A percentile compares a stretch with the other conserved stretches of the same genome.
These are phyloP conservation scores for Corynascus novoguineensis DNA, from an alignment of 495 filamentous ascomycete species.

Conservation along the genomic window DNA sequence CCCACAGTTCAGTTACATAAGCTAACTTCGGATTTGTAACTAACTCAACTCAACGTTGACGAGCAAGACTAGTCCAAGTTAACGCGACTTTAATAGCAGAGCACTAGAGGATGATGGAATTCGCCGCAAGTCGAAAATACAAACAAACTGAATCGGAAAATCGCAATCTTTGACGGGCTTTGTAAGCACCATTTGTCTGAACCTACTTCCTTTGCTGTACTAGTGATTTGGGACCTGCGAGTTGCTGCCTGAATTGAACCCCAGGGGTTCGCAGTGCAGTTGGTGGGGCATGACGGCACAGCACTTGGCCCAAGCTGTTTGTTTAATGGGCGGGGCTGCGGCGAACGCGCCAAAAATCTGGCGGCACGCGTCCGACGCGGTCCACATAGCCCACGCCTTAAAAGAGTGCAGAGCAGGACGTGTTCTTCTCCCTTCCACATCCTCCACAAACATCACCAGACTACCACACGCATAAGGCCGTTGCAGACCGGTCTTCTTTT, in stretches of 20 bases:
- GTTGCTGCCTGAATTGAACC: slow-evolving; percentile 5
- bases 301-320: slow-evolving; percentile 11
- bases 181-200: too few species aligned
- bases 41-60: too few species aligned
- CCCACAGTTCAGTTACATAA: background rate
- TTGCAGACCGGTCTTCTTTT: background rate
- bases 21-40: background rate
- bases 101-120: too few species aligned
- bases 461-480: background rate
- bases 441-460: slow-evolving; percentile 11
- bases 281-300: slow-evolving; percentile 3
- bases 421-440: slow-evolving; percentile 17
- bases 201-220: too few species aligned
- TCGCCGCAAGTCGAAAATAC: too few species aligned
- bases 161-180: too few species aligned
- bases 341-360: slow-evolving; percentile 19
- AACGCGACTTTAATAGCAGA: too few species aligned
- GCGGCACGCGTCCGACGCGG: slow-evolving; percentile 17
- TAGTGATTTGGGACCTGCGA: too few species aligned
- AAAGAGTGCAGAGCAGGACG: slow-evolving; percentile 14
- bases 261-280: background rate
- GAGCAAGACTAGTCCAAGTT: too few species aligned
- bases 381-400: slow-evolving; percentile 17
- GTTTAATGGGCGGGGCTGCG: slow-evolving; percentile 21
- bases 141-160: too few species aligned